phyloP scores from a whole-genome alignment of 495 filamentous ascomycete species.

The Penicillium argentinense region DNA sequence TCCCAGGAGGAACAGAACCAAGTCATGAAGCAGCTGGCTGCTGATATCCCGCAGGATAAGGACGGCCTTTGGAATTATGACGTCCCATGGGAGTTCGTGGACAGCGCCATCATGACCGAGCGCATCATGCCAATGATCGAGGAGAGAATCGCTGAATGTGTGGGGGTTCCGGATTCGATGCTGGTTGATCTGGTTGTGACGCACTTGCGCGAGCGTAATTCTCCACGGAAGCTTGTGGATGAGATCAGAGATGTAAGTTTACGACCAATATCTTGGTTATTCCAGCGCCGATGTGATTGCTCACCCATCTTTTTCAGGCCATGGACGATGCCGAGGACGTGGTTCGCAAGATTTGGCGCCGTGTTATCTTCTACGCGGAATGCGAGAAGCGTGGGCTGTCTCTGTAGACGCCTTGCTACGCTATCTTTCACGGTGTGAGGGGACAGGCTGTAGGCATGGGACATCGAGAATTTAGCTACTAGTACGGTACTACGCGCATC shows the following conservation, averaged over 20 bases:
- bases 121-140: slow-evolving; percentile 94
- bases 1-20: slow-evolving; percentile 82
- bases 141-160: slow-evolving; percentile 95
- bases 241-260: slow-evolving; percentile 76
- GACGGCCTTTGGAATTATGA: slow-evolving; percentile 88
- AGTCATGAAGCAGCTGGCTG: slow-evolving; percentile 74
- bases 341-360: slow-evolving; percentile 96
- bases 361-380: slow-evolving; percentile 98
- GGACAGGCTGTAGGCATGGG: too few species aligned
- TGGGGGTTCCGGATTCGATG: slow-evolving; percentile 95
- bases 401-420: slow-evolving; percentile 41
- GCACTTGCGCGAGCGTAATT: slow-evolving; percentile 74
- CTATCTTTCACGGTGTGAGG: too few species aligned
- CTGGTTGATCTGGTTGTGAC: slow-evolving; percentile 90
- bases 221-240: slow-evolving; percentile 78
- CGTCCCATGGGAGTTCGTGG: slow-evolving; percentile 92
- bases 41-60: slow-evolving; percentile 85
- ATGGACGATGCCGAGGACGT: slow-evolving; percentile 91
- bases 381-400: slow-evolving; percentile 88
- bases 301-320: slow-evolving; percentile 56
- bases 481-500: neutral
- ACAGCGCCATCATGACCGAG: slow-evolving; percentile 77
- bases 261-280: too few species aligned
- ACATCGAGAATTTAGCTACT: too few species aligned
- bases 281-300: slow-evolving; percentile 13